These are phyloP conservation scores for Flueggea neowawraea DNA, from an alignment of 441 rosid genomes.

Conservation along the genomic window DNA sequence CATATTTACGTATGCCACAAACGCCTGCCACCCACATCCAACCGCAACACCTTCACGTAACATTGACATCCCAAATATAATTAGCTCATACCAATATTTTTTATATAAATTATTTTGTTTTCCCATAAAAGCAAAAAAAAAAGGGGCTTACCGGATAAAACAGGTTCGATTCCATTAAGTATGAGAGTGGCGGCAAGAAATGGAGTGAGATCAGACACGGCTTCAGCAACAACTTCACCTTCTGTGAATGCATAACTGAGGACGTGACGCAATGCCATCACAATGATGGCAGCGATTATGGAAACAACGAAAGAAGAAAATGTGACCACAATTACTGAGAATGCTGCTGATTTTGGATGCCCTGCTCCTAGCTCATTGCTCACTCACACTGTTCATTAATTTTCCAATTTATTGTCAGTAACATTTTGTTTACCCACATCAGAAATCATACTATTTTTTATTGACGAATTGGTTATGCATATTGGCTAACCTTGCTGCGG, in stretches of 20 bases:
- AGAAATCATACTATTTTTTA: no score
- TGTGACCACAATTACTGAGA: constrained; percentile 10
- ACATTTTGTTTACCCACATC: no score
- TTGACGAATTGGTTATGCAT: no score
- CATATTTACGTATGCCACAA: constrained; percentile 24
- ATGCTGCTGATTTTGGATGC: constrained; percentile 15
- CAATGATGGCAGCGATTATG: background rate
- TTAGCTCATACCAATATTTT: no score
- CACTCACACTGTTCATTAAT: constrained; percentile 12
- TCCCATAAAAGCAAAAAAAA: background rate
- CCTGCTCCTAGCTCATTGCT: constrained; percentile 20
- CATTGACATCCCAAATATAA: no score
- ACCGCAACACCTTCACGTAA: constrained; percentile 23
- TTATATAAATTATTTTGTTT: no score
- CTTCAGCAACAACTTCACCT: constrained; percentile 13
- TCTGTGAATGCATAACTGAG: constrained; percentile 19
- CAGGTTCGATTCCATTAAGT: constrained; percentile 16
- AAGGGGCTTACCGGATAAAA: constrained; percentile 8
- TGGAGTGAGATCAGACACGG: constrained; percentile 16
- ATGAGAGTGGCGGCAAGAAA: constrained; percentile 13
- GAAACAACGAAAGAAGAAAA: constrained; percentile 5
- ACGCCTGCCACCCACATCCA: constrained; percentile 25
- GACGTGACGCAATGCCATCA: constrained; percentile 11
- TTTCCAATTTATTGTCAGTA: no score
- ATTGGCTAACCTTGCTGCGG: constrained; percentile 17